phyloP scores from a whole-genome alignment of 2,329 filamentous ascomycete genomes.

The Rhinocladiella similis region DNA sequence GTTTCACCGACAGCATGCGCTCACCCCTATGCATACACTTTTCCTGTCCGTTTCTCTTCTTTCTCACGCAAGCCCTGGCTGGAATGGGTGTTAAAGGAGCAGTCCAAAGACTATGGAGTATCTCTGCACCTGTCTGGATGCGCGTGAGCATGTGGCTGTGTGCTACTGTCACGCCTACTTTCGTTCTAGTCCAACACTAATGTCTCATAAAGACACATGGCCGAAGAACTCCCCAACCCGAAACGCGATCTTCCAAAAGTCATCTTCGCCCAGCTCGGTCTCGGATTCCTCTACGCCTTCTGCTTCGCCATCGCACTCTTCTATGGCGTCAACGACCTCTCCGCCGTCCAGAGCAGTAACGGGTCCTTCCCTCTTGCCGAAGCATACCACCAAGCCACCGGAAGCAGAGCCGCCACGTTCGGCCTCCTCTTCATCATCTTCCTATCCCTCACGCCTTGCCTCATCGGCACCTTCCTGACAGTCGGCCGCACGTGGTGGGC shows the following conservation, averaged over 20 bases:
- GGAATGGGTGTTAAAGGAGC: too few relatives aligned
- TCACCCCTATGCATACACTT: too few relatives aligned
- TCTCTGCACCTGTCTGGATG: too few relatives aligned
- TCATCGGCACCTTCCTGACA: conserved; percentile 4
- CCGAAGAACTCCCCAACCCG: conserved; percentile 66
- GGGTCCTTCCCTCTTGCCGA: conserved; percentile 62
- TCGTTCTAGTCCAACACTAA: too few relatives aligned
- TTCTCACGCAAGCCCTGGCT: too few relatives aligned
- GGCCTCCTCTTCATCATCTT: conserved; percentile 56
- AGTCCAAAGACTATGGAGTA: too few relatives aligned
- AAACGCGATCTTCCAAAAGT: conserved; percentile 55
- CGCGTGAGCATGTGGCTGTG: too few relatives aligned
- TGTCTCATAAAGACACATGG: conserved; percentile 45
- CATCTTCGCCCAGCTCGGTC: conserved; percentile 45
- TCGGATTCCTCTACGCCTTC: conserved; percentile 49
- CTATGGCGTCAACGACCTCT: conserved; percentile 49
- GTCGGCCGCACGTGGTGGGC: conserved; percentile 58
- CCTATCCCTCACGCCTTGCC: conserved; percentile 41
- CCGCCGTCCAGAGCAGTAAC: conserved; percentile 46
- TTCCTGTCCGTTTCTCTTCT: too few relatives aligned
- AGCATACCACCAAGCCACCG: conserved; percentile 62
- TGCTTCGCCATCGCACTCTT: conserved; percentile 51
- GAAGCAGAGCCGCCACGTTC: conserved; percentile 49
- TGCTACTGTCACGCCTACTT: too few relatives aligned
- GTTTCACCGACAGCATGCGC: too few relatives aligned